phyloP scores from a whole-genome alignment of 164 flowering plant species.

The Macadamia integrifolia region DNA sequence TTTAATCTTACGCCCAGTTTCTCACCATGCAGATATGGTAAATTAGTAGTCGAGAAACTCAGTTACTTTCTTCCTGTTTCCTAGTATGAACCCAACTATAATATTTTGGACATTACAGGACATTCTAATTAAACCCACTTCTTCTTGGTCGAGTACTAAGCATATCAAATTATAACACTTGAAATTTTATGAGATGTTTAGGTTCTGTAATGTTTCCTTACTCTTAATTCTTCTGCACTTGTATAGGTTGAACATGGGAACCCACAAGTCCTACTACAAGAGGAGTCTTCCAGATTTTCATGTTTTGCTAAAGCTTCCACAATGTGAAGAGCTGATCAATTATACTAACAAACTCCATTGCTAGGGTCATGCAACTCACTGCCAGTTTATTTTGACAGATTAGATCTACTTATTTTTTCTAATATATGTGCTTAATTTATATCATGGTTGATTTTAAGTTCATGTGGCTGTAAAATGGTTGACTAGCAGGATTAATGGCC shows the following conservation, averaged over 20 bases:
- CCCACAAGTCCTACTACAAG: conserved; percentile 61
- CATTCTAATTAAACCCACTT: too few species aligned
- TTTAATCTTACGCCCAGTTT: too few species aligned
- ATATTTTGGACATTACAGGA: too few species aligned
- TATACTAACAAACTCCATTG: background rate
- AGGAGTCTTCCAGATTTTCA: conserved; percentile 59
- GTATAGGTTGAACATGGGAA: conserved; percentile 81
- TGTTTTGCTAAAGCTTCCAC: conserved; percentile 70
- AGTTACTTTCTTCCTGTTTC: too few species aligned
- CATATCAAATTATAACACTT: too few species aligned
- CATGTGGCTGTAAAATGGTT: background rate
- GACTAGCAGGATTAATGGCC: background rate
- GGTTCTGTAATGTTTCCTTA: background rate
- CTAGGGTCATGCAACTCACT: background rate
- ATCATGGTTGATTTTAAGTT: background rate
- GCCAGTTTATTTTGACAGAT: background rate
- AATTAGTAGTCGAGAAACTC: too few species aligned
- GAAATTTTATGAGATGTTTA: background rate
- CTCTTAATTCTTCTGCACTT: background rate
- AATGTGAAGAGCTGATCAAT: conserved; percentile 26
- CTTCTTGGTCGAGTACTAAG: too few species aligned
- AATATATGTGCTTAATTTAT: background rate
- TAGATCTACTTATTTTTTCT: background rate
- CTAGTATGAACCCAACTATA: too few species aligned
- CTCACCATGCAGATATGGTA: too few species aligned